These are phyloP conservation scores for Hypoxylon lenormandii DNA, from an alignment of 495 filamentous ascomycete genomes.

Conservation along the genomic window DNA sequence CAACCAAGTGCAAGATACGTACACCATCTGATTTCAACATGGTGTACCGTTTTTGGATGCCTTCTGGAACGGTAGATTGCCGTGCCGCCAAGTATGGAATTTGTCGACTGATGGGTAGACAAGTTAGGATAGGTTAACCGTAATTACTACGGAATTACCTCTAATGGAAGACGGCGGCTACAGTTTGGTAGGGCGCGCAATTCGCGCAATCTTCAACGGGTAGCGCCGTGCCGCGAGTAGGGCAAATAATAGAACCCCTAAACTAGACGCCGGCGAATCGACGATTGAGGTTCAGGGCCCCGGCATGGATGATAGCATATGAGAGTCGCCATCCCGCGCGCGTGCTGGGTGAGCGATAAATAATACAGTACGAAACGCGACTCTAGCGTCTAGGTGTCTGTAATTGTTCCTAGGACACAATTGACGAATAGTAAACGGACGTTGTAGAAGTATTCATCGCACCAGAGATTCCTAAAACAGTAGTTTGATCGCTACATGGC, in stretches of 20 bases:
- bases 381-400: too few relatives aligned
- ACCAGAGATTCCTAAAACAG: slow-evolving; percentile 9
- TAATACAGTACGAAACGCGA: not conserved
- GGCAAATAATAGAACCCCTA: too few relatives aligned
- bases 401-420: not conserved
- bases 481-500: slow-evolving; percentile 24
- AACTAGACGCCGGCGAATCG: slow-evolving; percentile 12
- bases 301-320: not conserved
- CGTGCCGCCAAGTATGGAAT: slow-evolving; percentile 31
- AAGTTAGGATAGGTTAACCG: slow-evolving; percentile 3
- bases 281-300: slow-evolving; percentile 4
- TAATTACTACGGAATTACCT: slow-evolving; percentile 29
- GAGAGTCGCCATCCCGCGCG: slow-evolving; percentile 7
- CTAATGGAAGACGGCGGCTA: slow-evolving; percentile 30
- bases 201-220: slow-evolving; percentile 12
- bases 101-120: slow-evolving; percentile 2
- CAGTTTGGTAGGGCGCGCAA: slow-evolving; percentile 11
- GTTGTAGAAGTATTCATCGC: too few relatives aligned
- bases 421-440: slow-evolving; percentile 10
- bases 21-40: slow-evolving; percentile 9
- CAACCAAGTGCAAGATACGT: slow-evolving; percentile 11
- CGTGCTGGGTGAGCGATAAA: slow-evolving; percentile 2
- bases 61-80: slow-evolving; percentile 39
- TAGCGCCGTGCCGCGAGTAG: slow-evolving; percentile 2
- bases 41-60: slow-evolving; percentile 17